Evolutionary conservation across 768 basidiomycete species (phyloP).

Genomic region (Coprinellus micaceus): DNA sequence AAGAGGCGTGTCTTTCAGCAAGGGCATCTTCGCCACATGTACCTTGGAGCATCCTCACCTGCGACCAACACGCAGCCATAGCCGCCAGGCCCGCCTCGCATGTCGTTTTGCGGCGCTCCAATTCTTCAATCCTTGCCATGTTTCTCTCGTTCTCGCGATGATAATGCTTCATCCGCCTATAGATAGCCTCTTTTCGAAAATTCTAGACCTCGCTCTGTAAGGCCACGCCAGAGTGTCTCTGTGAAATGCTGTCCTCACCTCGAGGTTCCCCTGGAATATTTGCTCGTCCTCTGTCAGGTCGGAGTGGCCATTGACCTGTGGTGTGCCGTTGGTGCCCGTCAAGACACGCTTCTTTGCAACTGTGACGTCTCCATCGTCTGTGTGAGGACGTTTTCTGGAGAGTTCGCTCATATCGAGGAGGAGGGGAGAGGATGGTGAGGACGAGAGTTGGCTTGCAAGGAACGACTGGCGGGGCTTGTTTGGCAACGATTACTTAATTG

Average conservation of each 20-base stretch:
- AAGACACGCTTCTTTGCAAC: conserved; percentile 57
- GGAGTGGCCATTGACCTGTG: conserved; percentile 48
- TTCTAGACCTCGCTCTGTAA: conserved; percentile 38
- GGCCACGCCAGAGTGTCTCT: conserved; percentile 6
- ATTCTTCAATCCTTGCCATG: conserved; percentile 53
- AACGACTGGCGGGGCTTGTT: conserved; percentile 1
- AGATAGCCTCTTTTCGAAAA: conserved; percentile 87
- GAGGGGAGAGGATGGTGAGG: conserved; percentile 16
- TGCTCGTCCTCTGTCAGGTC: conserved; percentile 42
- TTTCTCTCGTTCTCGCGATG: conserved; percentile 69
- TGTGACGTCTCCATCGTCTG: conserved; percentile 46
- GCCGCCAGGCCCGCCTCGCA: conserved; percentile 71
- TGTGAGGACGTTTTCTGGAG: conserved; percentile 57
- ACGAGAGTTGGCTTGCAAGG: conserved; percentile 17
- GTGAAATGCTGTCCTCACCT: conserved; percentile 41
- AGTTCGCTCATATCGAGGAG: conserved; percentile 13
- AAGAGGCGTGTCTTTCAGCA: conserved; percentile 2
- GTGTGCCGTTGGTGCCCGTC: conserved; percentile 47
- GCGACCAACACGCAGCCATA: conserved; percentile 77
- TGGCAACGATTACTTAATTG: neutral
- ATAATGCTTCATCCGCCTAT: conserved; percentile 80
- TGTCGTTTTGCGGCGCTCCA: conserved; percentile 62
- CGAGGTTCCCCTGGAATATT: conserved; percentile 53
- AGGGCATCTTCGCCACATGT: neutral
- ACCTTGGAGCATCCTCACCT: conserved; percentile 40